Evolutionary conservation across 192 early-diverging fungal species (phyloP).

Genomic region (Coemansia sp.): DNA sequence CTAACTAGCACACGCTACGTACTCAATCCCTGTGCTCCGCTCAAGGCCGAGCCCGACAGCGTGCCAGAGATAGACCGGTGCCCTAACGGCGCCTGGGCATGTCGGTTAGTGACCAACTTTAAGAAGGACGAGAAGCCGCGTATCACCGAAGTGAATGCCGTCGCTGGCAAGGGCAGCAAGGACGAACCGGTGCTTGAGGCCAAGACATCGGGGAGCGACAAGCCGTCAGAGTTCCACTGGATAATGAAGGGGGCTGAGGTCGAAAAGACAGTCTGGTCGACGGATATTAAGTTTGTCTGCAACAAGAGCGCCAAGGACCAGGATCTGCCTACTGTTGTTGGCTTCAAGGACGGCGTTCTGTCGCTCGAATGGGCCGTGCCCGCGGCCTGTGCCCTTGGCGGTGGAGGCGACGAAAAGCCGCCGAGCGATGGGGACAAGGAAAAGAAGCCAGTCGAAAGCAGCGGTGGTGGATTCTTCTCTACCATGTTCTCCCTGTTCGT

Average conservation of each 20-base stretch:
- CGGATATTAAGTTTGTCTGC: constrained; percentile 50
- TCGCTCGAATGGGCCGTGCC: constrained; percentile 50
- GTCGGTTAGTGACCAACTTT: constrained; percentile 44
- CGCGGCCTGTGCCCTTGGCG: constrained; percentile 42
- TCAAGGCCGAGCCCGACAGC: constrained; percentile 23
- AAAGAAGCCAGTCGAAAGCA: background rate
- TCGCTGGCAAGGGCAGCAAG: constrained; percentile 24
- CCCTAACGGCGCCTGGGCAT: constrained; percentile 38
- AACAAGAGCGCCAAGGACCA: constrained; percentile 29
- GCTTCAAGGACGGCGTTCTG: constrained; percentile 29
- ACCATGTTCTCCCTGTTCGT: constrained; percentile 35
- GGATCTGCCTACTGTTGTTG: constrained; percentile 25
- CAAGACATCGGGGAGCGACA: constrained; percentile 21
- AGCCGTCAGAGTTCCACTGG: constrained; percentile 43
- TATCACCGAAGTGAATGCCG: constrained; percentile 31
- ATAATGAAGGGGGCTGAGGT: constrained; percentile 37
- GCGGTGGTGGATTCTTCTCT: constrained; percentile 41
- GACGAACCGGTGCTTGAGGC: constrained; percentile 31
- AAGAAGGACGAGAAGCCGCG: constrained; percentile 36
- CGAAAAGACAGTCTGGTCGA: constrained; percentile 26
- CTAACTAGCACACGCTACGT: constrained; percentile 29
- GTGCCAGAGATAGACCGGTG: constrained; percentile 46
- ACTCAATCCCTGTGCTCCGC: constrained; percentile 48
- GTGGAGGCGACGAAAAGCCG: constrained; percentile 1
- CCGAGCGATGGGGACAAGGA: constrained; percentile 18